Evolutionary conservation across 805 yeast species (phyloP).

Genomic region (Candida coleopterorum): DNA sequence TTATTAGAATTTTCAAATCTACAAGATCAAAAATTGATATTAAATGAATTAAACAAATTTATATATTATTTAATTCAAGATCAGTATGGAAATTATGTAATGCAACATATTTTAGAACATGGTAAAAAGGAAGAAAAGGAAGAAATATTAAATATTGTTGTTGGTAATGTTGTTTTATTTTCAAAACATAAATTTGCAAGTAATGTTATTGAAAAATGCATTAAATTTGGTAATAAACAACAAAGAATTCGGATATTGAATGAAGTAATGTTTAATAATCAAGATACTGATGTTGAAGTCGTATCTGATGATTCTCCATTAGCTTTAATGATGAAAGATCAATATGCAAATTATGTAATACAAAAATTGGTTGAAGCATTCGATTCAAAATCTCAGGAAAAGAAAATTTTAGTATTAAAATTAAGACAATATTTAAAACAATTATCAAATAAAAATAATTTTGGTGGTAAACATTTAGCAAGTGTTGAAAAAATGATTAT

Average conservation of each 20-base stretch:
- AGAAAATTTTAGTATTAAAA: conserved; percentile 63
- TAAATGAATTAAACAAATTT: conserved; percentile 67
- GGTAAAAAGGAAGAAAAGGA: conserved; percentile 63
- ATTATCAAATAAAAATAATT: conserved; percentile 56
- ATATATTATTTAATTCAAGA: conserved; percentile 81
- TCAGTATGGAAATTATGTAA: conserved; percentile 96
- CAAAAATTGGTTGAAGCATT: conserved; percentile 88
- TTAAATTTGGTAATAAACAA: conserved; percentile 59
- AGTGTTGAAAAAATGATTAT: conserved; percentile 62
- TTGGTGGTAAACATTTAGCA: conserved; percentile 83
- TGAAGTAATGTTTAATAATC: conserved; percentile 56
- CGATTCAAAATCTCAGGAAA: conserved; percentile 54
- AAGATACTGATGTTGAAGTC: conserved; percentile 39
- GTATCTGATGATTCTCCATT: conserved; percentile 67
- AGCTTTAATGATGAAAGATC: conserved; percentile 94
- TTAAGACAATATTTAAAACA: conserved; percentile 77
- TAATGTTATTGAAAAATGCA: conserved; percentile 93
- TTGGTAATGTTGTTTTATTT: conserved; percentile 67
- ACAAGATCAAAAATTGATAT: conserved; percentile 61
- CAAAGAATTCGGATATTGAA: conserved; percentile 63
- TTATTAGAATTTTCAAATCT: conserved; percentile 71
- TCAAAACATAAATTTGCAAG: conserved; percentile 98
- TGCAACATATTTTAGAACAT: conserved; percentile 88
- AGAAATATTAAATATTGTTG: conserved; percentile 61
- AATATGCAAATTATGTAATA: conserved; percentile 94